Conservation (phyloP, 495 filamentous ascomycete species). For the Hypoxylon fuscum region DNA sequence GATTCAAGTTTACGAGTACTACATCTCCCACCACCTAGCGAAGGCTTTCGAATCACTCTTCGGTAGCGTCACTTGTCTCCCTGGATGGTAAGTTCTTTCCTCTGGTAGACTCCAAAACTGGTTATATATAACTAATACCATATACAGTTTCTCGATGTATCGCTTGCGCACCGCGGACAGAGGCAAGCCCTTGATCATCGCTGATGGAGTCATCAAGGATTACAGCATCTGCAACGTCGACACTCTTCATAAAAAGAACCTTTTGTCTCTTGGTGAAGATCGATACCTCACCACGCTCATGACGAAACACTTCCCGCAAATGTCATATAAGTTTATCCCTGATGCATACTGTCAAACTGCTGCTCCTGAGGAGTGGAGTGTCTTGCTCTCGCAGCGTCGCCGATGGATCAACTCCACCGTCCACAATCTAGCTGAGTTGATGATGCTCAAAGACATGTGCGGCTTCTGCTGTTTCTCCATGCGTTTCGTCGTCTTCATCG, state of each 20-base stretch:
- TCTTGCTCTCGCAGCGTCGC: slow-evolving; percentile 92
- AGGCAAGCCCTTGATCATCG: slow-evolving; percentile 90
- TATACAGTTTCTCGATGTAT: slow-evolving; percentile 94
- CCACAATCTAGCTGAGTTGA: slow-evolving; percentile 91
- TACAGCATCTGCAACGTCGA: slow-evolving; percentile 90
- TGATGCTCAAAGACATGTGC: slow-evolving; percentile 88
- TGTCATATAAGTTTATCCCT: slow-evolving; percentile 96
- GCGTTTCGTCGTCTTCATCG: slow-evolving; percentile 96
- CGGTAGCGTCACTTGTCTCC: slow-evolving; percentile 95
- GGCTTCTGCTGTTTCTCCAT: slow-evolving; percentile 99
- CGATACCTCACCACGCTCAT: slow-evolving; percentile 96
- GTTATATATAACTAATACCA: slow-evolving; percentile 44
- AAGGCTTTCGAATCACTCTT: slow-evolving; percentile 97
- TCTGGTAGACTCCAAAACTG: not conserved
- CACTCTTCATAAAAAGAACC: slow-evolving; percentile 98
- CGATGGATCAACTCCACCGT: slow-evolving; percentile 99
- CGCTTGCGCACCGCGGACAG: slow-evolving; percentile 91
- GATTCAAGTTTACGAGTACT: slow-evolving; percentile 99
- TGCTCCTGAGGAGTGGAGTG: slow-evolving; percentile 91
- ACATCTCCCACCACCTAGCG: slow-evolving; percentile 91
- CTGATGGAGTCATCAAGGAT: slow-evolving; percentile 83
- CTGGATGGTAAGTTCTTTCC: slow-evolving; percentile 82
- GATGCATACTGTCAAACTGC: slow-evolving; percentile 93
- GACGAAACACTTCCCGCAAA: slow-evolving; percentile 94
- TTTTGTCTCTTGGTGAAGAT: slow-evolving; percentile 94